Conservation (phyloP, 345 rosid genomes). For the Heritiera fomes region DNA sequence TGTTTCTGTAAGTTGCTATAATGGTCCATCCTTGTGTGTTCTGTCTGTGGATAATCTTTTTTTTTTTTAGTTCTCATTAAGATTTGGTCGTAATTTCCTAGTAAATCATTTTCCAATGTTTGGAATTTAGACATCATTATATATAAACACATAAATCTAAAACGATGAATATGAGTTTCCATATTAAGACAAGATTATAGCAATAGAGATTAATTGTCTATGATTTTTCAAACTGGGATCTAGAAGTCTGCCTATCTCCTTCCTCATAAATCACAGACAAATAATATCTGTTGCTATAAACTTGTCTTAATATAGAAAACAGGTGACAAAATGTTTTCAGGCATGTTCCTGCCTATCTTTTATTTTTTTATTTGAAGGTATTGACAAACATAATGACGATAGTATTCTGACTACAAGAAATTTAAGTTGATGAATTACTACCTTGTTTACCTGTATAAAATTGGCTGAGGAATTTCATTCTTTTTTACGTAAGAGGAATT, state of each 20-base stretch:
- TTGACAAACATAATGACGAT: not conserved
- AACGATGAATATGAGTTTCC: not conserved
- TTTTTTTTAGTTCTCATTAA: not conserved
- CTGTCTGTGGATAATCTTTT: not conserved
- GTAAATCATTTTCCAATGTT: not conserved
- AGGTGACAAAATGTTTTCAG: not conserved
- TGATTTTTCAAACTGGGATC: not conserved
- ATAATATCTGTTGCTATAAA: too few species aligned
- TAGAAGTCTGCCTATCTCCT: not conserved
- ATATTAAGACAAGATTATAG: not conserved
- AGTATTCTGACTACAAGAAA: not conserved
- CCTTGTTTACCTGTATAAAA: too few species aligned
- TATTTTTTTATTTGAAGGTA: constrained; percentile 12
- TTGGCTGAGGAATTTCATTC: not conserved
- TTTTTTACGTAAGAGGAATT: not conserved
- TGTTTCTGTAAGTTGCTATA: constrained; percentile 50
- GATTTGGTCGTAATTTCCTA: not conserved
- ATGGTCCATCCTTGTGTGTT: constrained; percentile 11
- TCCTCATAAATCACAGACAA: not conserved
- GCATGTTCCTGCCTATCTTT: constrained; percentile 1
- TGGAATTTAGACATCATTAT: not conserved
- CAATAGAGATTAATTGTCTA: not conserved
- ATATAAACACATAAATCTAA: not conserved
- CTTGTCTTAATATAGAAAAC: not conserved
- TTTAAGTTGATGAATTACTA: not conserved